Conservation (phyloP, 2,329 filamentous ascomycete species). For the Daldinia sp. region DNA sequence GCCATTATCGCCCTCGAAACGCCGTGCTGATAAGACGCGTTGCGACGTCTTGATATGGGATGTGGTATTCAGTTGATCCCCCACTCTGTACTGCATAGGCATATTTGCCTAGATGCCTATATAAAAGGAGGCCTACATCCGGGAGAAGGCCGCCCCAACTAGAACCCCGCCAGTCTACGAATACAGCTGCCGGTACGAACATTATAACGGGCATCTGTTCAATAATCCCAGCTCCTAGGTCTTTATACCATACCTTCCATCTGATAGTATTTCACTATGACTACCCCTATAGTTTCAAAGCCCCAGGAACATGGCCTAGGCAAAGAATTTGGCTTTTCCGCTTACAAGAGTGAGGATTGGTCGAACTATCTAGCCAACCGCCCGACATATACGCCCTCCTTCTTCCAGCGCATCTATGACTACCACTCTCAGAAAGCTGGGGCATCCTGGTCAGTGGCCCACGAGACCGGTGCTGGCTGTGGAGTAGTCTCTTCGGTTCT, state of each 20-base stretch:
- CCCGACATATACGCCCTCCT: conserved; percentile 29
- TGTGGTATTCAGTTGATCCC: background rate
- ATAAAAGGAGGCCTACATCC: background rate
- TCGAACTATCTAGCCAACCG: conserved; percentile 31
- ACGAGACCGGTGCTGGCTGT: conserved; percentile 35
- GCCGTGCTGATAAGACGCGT: background rate
- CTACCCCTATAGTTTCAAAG: background rate
- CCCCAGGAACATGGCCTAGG: background rate
- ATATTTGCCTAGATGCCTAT: too few relatives aligned
- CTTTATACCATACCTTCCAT: background rate
- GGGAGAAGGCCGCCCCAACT: background rate
- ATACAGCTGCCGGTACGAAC: background rate
- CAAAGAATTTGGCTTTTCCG: conserved; percentile 19
- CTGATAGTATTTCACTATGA: background rate
- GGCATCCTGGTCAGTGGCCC: conserved; percentile 21
- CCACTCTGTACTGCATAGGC: background rate
- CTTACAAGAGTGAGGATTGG: conserved; percentile 26
- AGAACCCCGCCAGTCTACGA: background rate
- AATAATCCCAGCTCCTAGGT: background rate
- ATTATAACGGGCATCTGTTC: background rate
- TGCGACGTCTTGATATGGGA: background rate
- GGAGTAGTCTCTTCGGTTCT: conserved; percentile 31
- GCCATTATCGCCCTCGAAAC: background rate
- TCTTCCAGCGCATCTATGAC: conserved; percentile 34
- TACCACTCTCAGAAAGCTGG: conserved; percentile 27